Conservation (phyloP, 768 basidiomycete species). For the Coprinopsis cinerea region DNA sequence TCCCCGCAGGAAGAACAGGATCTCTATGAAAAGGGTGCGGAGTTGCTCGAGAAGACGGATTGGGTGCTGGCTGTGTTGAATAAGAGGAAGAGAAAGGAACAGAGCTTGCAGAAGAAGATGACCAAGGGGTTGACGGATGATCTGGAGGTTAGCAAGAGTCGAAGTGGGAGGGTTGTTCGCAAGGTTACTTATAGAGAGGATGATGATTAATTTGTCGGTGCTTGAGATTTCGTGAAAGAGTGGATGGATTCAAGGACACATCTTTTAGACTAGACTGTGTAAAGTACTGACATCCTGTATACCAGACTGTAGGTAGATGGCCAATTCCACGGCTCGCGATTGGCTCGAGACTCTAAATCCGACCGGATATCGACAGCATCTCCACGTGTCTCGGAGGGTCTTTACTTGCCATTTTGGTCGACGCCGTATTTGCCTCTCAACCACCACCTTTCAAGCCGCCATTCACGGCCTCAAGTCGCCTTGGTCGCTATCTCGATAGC, state of each 20-base stretch:
- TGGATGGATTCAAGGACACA: not conserved
- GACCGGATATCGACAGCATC: no score
- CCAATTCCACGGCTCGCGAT: no score
- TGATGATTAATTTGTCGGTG: no score
- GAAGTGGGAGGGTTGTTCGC: slow-evolving; percentile 2
- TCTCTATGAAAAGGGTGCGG: slow-evolving; percentile 44
- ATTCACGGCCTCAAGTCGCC: no score
- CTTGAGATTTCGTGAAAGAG: no score
- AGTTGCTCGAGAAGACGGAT: slow-evolving; percentile 47
- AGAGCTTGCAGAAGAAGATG: slow-evolving; percentile 16
- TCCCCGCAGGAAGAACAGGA: slow-evolving; percentile 47
- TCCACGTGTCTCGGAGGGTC: not conserved
- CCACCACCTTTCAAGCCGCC: not conserved
- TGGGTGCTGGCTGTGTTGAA: slow-evolving; percentile 65
- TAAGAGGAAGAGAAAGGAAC: slow-evolving; percentile 29
- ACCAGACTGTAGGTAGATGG: not conserved
- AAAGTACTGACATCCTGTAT: not conserved
- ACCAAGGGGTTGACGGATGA: slow-evolving; percentile 9
- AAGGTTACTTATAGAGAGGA: slow-evolving; percentile 2
- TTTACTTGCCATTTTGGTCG: not conserved
- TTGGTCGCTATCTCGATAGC: no score
- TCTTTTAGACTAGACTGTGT: not conserved
- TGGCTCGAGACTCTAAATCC: no score
- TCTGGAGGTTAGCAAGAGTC: slow-evolving; percentile 9
- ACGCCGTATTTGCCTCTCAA: not conserved